Conservation (phyloP, 805 yeast species). For the Schwanniomyces yamadae region DNA sequence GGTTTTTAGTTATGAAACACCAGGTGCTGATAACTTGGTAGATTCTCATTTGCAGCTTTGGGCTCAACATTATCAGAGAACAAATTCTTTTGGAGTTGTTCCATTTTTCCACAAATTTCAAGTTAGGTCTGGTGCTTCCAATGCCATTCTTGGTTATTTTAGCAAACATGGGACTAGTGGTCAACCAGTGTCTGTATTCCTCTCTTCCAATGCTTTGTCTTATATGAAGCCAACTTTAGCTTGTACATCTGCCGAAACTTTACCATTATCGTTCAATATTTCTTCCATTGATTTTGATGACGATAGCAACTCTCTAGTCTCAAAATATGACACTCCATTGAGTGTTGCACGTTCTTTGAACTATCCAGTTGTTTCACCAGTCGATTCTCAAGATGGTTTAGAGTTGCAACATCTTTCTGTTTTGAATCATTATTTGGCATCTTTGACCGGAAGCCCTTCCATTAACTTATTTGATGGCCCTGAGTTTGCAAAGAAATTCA, state of each 20-base stretch:
- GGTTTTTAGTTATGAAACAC: constrained; percentile 69
- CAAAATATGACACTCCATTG: constrained; percentile 64
- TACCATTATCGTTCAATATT: constrained; percentile 69
- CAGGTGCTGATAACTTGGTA: constrained; percentile 58
- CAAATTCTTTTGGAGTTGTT: constrained; percentile 53
- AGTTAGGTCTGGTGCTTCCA: constrained; percentile 82
- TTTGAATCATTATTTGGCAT: constrained; percentile 61
- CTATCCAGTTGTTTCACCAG: constrained; percentile 69
- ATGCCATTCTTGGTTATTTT: constrained; percentile 72
- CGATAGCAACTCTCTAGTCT: constrained; percentile 48
- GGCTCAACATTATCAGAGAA: constrained; percentile 49
- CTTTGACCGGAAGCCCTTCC: constrained; percentile 50
- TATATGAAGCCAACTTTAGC: constrained; percentile 64
- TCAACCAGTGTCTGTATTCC: constrained; percentile 47
- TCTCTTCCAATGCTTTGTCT: constrained; percentile 66
- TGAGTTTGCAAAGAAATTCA: constrained; percentile 52
- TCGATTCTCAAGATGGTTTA: constrained; percentile 39
- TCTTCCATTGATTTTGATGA: constrained; percentile 75
- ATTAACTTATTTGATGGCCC: constrained; percentile 82
- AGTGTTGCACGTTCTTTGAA: constrained; percentile 61
- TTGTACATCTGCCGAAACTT: constrained; percentile 27
- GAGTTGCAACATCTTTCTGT: constrained; percentile 71
- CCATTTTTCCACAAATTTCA: constrained; percentile 65
- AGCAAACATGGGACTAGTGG: constrained; percentile 29
- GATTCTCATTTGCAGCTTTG: constrained; percentile 62